These are phyloP conservation scores for Hygrophila difformis DNA, from an alignment of 257 asterid genomes.

Conservation along the genomic window DNA sequence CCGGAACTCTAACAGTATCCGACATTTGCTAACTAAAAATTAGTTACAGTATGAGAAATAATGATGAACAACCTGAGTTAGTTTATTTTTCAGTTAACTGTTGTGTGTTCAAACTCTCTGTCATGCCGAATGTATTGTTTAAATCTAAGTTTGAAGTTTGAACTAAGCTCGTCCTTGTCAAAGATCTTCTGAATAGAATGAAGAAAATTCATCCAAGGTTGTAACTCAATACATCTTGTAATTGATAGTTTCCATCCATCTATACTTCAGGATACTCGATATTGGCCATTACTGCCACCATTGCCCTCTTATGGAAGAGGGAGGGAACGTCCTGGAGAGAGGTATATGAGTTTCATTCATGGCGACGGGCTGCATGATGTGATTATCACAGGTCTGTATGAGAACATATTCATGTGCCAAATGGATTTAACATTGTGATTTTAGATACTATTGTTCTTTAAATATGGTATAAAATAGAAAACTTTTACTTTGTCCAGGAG, in stretches of 20 bases:
- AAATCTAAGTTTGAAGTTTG: too few species aligned
- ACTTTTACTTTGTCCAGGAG: conserved; percentile 22
- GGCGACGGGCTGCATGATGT: conserved; percentile 90
- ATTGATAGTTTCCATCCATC: not conserved
- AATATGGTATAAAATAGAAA: too few species aligned
- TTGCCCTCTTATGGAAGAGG: conserved; percentile 97
- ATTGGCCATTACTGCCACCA: conserved; percentile 82
- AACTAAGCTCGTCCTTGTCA: too few species aligned
- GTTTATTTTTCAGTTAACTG: too few species aligned
- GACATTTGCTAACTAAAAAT: too few species aligned
- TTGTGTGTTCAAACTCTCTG: too few species aligned
- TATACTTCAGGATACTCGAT: conserved; percentile 40
- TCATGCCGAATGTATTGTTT: too few species aligned
- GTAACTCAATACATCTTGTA: not conserved
- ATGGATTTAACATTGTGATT: too few species aligned
- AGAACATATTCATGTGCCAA: too few species aligned
- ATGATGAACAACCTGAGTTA: not conserved
- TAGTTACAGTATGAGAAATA: too few species aligned
- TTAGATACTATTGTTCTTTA: too few species aligned
- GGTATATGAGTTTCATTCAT: conserved; percentile 86
- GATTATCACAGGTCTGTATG: conserved; percentile 65
- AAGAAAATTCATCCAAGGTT: not conserved
- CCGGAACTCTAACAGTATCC: too few species aligned
- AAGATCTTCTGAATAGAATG: not conserved
- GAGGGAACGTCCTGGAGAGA: conserved; percentile 86